Evolutionary conservation across 176 grass and related monocot species (phyloP).

Genomic region (Alloteropsis semialata): DNA sequence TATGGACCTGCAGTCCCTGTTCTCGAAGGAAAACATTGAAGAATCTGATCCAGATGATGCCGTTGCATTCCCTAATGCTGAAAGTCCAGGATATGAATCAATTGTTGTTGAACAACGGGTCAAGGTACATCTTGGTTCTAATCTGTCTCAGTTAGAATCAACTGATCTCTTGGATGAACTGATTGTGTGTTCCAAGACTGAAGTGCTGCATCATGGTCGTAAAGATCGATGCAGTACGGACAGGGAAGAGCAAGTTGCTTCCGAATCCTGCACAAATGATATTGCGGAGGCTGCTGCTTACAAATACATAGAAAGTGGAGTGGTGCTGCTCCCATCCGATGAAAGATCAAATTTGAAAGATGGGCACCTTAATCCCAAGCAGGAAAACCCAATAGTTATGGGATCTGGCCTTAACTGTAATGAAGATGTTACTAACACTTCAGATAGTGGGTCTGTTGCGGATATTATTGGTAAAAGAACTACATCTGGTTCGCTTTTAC

Average conservation of each 20-base stretch:
- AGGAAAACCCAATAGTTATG: not conserved
- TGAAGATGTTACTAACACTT: not conserved
- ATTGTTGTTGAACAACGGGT: not conserved
- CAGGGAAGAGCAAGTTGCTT: constrained; percentile 6
- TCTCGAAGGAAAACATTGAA: not conserved
- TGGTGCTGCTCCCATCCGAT: not conserved
- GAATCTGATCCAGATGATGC: not conserved
- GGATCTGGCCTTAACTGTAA: not conserved
- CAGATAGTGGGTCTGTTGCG: not conserved
- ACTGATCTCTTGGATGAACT: not conserved
- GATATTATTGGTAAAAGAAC: not conserved
- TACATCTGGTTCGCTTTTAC: not conserved
- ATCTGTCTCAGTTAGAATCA: not conserved
- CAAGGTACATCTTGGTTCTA: not conserved
- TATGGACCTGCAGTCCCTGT: constrained; percentile 11
- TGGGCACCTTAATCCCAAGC: constrained; percentile 7
- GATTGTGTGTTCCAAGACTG: not conserved
- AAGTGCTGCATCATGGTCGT: not conserved
- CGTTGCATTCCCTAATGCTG: not conserved
- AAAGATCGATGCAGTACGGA: not conserved
- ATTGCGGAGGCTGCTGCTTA: not conserved
- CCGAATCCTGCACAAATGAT: not conserved
- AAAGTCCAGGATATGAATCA: constrained; percentile 12
- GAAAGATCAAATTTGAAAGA: constrained; percentile 17
- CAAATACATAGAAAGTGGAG: constrained; percentile 2